Base-by-base conservation (phyloP, 1,284 basidiomycete species). In the Schizopora paradoxa region DNA sequence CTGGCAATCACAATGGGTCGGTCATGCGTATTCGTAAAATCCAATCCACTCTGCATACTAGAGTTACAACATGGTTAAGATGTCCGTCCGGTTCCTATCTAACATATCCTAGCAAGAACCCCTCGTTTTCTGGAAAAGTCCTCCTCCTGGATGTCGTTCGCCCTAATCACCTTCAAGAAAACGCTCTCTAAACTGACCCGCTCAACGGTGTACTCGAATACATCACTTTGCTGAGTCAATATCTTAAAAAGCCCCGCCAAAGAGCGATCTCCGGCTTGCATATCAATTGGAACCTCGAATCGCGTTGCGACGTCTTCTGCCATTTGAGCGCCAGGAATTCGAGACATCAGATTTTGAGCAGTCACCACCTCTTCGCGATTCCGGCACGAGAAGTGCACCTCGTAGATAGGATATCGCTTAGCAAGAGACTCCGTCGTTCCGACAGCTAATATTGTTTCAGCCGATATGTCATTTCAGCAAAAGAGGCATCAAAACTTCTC, bases 271-370 rank as follows among this genome's bases (percentile, higher is more conserved):
- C 54, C 52, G n/a, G n/a, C n/a, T 5, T 48, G 16, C 4, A 40
- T 51, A 11, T 59, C 57, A 14, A 86, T 69, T 1, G 85, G 84
- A 10, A 88, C 82, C 57, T 89, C 83, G 57, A 86, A 88, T 5
- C 85, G 77, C 1, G 83, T 86, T 1, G 82, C 83, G 8, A 88
- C 82, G 55, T 88, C 86, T 54, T 87, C 82, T 5, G 76, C 78
- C 65, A 77, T 73, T n/a, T 72, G 74, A 32, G 76, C 74, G 8
- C 74, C 78, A 8, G 78, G 79, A 43, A 88, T 78, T 3, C 63
- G 69, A 1, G 73, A 60, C 74, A 91, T 85, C 34, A 86, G 67
- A 5, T 67, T 59, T 26, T 81, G 76, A 1, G 80, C 77, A 33
- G 66, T 67, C 2, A 60, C 54, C 6, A 80, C 63, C 33, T 84